Percentiles rank a stretch among this genome's conserved stretches.
Evolutionary conservation across 768 basidiomycete genomes (phyloP).

Genomic region (Suillus spraguei): DNA sequence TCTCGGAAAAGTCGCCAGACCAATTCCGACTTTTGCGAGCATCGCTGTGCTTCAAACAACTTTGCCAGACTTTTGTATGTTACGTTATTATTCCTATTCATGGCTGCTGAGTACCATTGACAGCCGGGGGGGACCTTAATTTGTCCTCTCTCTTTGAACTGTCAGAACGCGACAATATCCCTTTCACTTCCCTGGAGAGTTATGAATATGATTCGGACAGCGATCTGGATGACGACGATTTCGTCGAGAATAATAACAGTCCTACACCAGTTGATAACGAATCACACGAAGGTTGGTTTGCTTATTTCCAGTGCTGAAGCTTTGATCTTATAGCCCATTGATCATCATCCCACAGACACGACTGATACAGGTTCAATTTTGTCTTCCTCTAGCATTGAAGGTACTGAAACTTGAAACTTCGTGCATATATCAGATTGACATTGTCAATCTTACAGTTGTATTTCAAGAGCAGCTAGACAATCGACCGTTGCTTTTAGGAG

Average conservation of each 20-base stretch:
- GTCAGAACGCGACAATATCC: neutral
- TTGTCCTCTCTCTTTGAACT: neutral
- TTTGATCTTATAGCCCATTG: neutral
- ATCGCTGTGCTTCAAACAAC: slow-evolving; percentile 4
- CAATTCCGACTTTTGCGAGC: slow-evolving; percentile 7
- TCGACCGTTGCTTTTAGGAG: neutral
- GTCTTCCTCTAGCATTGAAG: slow-evolving; percentile 7
- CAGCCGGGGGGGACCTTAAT: neutral
- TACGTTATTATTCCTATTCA: neutral
- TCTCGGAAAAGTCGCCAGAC: neutral
- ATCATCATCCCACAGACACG: neutral
- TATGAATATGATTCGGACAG: neutral
- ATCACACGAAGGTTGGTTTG: neutral
- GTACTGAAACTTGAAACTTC: neutral
- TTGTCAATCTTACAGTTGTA: neutral
- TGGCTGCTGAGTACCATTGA: neutral
- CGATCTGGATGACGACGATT: neutral
- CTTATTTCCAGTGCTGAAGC: neutral
- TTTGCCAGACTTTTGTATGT: slow-evolving; percentile 2
- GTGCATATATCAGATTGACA: neutral
- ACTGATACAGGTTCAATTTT: neutral
- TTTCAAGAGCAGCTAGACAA: neutral
- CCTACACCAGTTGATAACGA: neutral
- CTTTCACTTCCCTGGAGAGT: neutral
- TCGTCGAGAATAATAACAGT: neutral